Evolutionary conservation across 2,329 filamentous ascomycete genomes (phyloP), one percentile per base, ranked within the genome.

Genomic region (Aspergillus hiratsukae): DNA sequence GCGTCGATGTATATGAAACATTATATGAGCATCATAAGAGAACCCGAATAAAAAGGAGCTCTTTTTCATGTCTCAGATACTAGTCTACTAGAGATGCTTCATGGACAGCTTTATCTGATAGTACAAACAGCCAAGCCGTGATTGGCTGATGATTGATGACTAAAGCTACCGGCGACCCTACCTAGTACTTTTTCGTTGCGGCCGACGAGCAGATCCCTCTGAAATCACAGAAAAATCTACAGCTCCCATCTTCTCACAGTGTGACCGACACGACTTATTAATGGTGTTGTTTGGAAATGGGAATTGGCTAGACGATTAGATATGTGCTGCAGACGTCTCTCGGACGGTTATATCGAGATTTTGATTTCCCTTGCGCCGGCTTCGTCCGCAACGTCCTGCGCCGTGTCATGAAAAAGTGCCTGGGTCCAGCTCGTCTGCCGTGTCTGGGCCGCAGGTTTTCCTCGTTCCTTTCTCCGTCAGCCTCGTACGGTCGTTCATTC

Each of bases 351-450:
- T 60, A 61, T 63, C 65, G 66, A 69, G 59, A 61, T 66, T 62
- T 66, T 64, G 62, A 67, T 67, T 61, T 57, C 58, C 61, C 62
- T 61, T 56, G 59, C 55, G 60, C 64, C 61, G 59, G 52, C 61
- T 62, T 61, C 66, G 55, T 64, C 58, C 51, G 57, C 57, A 60
- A 62, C 52, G 55, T 61, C 64, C 61, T 59, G 61, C 55, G 60
- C 67, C 69, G 71, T 73, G 73, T 74, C 75, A 77, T 77, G 75
- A 73, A 69, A 70, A 67, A 66, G 67, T 75, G 69, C 66, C 66
- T 74, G 58, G 61, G 67, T 62, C 60, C 68, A 68, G 65, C 69
- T 65, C 69, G 66, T 66, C 66, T 69, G 64, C 66, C 66, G 61
- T 65, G 64, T 68, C 64, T 69, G 63, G 66, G 69, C 64, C 66